A percentile compares a stretch with the other conserved stretches of the same genome.
phyloP scores from a whole-genome alignment of 805 yeast genomes.

The Danielia oregonensis region DNA sequence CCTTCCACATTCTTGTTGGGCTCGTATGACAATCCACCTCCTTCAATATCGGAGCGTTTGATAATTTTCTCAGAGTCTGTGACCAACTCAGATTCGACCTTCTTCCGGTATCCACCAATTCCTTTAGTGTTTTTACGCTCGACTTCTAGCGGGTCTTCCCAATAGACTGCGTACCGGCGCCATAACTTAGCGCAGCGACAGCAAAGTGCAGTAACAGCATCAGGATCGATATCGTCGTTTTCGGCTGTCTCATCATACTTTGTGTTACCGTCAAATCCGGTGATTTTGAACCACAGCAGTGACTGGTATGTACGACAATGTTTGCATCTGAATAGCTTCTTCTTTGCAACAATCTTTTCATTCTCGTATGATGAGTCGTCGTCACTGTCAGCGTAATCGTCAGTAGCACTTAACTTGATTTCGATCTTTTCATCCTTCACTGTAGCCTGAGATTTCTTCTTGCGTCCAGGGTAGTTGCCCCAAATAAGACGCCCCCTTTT shows the following conservation, averaged over 20 bases:
- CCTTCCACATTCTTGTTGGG: constrained; percentile 1
- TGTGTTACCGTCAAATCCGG: constrained; percentile 49
- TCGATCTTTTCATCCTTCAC: constrained; percentile 18
- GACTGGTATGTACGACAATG: constrained; percentile 62
- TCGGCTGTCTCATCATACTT: constrained; percentile 27
- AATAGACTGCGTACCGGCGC: constrained; percentile 82
- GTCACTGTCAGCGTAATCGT: constrained; percentile 55
- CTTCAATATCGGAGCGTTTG: constrained; percentile 41
- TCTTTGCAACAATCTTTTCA: constrained; percentile 40
- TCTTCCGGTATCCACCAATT: constrained; percentile 54
- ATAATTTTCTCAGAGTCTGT: constrained; percentile 58
- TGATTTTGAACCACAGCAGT: constrained; percentile 64
- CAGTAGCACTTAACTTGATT: constrained; percentile 20
- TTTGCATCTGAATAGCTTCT: constrained; percentile 56
- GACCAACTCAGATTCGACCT: constrained; percentile 62
- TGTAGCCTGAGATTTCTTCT: constrained; percentile 48
- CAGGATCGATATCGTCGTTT: constrained; percentile 10
- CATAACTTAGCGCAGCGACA: constrained; percentile 84
- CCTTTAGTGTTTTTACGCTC: constrained; percentile 43
- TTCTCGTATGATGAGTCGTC: constrained; percentile 73
- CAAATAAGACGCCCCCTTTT: constrained; percentile 69
- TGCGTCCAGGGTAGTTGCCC: constrained; percentile 78
- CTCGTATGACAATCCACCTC: constrained; percentile 20
- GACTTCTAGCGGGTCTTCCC: constrained; percentile 79
- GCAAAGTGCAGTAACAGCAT: constrained; percentile 62